These are phyloP conservation scores for Phytophthora capsici DNA, from an alignment of 352 stramenopile genomes.

Conservation along the genomic window DNA sequence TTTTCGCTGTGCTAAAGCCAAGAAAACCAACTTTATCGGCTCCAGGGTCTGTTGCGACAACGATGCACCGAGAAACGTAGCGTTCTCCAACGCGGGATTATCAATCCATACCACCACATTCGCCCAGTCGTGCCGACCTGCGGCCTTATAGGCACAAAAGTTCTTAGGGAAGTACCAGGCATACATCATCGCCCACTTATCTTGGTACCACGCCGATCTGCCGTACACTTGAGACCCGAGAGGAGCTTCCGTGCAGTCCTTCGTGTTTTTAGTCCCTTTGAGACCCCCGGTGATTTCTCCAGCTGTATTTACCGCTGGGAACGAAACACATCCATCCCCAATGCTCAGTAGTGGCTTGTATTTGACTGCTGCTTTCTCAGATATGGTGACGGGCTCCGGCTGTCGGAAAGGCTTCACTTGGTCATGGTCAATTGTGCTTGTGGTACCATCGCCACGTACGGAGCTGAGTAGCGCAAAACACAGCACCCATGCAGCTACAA, in stretches of 20 bases:
- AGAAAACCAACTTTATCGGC: background rate
- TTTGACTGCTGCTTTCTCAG: too few relatives aligned
- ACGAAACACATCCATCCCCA: too few relatives aligned
- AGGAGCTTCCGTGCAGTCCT: background rate
- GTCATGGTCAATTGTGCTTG: too few relatives aligned
- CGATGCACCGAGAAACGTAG: background rate
- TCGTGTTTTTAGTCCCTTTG: background rate
- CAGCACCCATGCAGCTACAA: too few relatives aligned
- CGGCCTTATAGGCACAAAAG: too few relatives aligned
- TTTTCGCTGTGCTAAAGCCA: background rate
- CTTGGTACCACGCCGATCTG: constrained; percentile 7
- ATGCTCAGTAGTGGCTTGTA: too few relatives aligned
- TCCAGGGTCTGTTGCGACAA: background rate
- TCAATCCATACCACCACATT: constrained; percentile 15
- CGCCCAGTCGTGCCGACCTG: background rate
- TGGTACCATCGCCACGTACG: too few relatives aligned
- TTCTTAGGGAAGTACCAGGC: constrained; percentile 7
- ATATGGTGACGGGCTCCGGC: too few relatives aligned
- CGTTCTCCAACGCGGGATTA: background rate
- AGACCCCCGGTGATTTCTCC: background rate
- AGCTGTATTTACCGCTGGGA: too few relatives aligned
- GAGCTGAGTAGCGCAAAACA: too few relatives aligned
- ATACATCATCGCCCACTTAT: constrained; percentile 6
- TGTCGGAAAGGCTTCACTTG: too few relatives aligned
- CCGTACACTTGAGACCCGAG: constrained; percentile 24